Percentiles rank a stretch among this genome's conserved stretches.
phyloP scores from a whole-genome alignment of 164 flowering plant genomes.

The Stephania cephalantha region DNA sequence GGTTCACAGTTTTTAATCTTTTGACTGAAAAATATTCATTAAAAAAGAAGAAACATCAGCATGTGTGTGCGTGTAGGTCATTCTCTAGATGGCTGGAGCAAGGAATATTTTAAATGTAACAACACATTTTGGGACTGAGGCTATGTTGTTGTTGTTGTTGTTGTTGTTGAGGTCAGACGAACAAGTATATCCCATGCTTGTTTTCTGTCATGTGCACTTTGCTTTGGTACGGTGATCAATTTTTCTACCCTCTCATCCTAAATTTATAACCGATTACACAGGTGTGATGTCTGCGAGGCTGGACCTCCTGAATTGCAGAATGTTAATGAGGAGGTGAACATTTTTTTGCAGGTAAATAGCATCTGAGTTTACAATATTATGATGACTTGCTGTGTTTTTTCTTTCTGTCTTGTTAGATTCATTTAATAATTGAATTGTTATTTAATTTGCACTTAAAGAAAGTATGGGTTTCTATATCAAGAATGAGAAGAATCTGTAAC shows the following conservation, averaged over 20 bases:
- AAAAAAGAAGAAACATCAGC: background rate
- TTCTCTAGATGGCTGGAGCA: no score
- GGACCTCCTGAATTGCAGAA: slow-evolving; percentile 68
- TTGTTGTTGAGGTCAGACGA: background rate
- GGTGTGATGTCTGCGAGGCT: slow-evolving; percentile 80
- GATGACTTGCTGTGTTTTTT: background rate
- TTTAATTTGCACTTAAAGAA: background rate
- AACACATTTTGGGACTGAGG: no score
- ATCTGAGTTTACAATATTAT: slow-evolving; percentile 34
- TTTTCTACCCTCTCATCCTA: background rate
- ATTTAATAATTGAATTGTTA: background rate
- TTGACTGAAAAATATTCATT: no score
- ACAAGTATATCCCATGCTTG: background rate
- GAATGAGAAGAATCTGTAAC: background rate
- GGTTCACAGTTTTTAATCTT: background rate
- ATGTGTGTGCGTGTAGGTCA: no score
- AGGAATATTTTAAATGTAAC: no score
- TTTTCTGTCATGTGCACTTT: background rate
- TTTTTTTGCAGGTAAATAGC: slow-evolving; percentile 50
- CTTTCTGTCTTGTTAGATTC: background rate
- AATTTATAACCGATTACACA: slow-evolving; percentile 18
- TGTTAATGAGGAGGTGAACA: slow-evolving; percentile 51
- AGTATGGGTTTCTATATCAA: background rate
- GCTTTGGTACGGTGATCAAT: background rate
- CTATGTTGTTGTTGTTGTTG: no score